phyloP scores from a whole-genome alignment of 306 rosid genomes.

The Pterocarpus macrocarpus region DNA sequence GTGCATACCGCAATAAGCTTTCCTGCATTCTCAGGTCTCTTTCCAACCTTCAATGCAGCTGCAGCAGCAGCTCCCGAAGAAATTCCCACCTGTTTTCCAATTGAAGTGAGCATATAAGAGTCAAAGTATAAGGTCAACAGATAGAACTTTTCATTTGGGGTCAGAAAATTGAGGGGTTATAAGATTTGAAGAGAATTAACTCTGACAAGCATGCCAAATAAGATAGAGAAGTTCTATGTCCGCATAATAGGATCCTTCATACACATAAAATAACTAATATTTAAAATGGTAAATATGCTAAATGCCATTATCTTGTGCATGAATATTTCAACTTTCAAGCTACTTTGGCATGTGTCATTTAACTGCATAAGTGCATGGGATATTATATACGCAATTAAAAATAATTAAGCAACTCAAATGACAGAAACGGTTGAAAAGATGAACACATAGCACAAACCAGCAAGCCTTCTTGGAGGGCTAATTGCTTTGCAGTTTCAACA shows the following conservation, averaged over 20 bases:
- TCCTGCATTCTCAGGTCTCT: conserved; percentile 94
- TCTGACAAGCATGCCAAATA: conserved; percentile 1
- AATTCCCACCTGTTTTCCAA: conserved; percentile 83
- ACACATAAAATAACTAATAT: neutral
- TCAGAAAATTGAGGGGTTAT: conserved; percentile 32
- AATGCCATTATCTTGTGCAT: conserved; percentile 17
- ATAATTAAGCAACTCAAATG: conserved; percentile 32
- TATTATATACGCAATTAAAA: neutral
- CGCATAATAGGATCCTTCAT: conserved; percentile 28
- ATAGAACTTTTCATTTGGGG: conserved; percentile 25
- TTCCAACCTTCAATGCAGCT: conserved; percentile 91
- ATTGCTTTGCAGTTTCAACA: conserved; percentile 89
- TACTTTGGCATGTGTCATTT: conserved; percentile 19
- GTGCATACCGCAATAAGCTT: conserved; percentile 84
- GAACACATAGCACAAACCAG: conserved; percentile 66
- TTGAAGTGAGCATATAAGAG: conserved; percentile 47
- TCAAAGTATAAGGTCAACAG: conserved; percentile 24
- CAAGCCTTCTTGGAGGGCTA: conserved; percentile 99
- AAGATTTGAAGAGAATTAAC: conserved; percentile 38
- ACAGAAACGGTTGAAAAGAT: conserved; percentile 24
- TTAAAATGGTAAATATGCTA: neutral
- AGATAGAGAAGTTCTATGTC: conserved; percentile 8
- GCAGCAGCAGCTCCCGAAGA: conserved; percentile 99
- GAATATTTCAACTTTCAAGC: conserved; percentile 37
- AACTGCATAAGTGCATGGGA: neutral